These are phyloP conservation scores for Beta corolliflora DNA, from an alignment of 179 eudicot genomes.

Conservation along the genomic window DNA sequence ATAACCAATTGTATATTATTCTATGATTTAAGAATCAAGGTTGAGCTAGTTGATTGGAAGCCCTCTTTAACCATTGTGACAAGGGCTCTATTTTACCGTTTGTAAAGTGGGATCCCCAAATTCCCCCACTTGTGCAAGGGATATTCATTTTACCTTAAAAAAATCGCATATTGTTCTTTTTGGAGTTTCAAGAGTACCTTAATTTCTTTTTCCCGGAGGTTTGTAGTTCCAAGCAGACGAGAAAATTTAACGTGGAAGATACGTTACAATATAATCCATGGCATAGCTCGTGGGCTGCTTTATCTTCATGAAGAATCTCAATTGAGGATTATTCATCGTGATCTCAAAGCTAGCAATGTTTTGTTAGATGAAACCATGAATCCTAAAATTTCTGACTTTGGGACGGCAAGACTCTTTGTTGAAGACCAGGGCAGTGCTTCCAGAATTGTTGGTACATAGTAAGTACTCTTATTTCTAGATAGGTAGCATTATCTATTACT, in stretches of 20 bases:
- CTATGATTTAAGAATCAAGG: too few relatives aligned
- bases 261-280: constrained; percentile 30
- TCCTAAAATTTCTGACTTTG: constrained; percentile 30
- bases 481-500: neutral
- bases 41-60: too few relatives aligned
- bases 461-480: too few relatives aligned
- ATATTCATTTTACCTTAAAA: too few relatives aligned
- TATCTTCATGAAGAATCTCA: constrained; percentile 33
- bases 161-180: too few relatives aligned
- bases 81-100: too few relatives aligned
- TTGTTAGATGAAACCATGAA: constrained; percentile 23
- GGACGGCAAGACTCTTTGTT: constrained; percentile 31
- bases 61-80: too few relatives aligned
- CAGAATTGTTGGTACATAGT: constrained; percentile 30
- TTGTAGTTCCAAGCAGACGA: constrained; percentile 21
- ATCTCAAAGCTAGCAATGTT: constrained; percentile 27
- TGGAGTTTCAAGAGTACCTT: too few relatives aligned
- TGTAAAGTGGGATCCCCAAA: too few relatives aligned
- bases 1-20: too few relatives aligned
- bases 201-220: neutral
- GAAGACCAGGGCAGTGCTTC: constrained; percentile 20
- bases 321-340: constrained; percentile 24
- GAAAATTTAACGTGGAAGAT: constrained; percentile 16
- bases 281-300: constrained; percentile 26
- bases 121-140: too few relatives aligned